Evolutionary conservation across 352 stramenopile genomes (phyloP).

Genomic region (Phytophthora meadii): DNA sequence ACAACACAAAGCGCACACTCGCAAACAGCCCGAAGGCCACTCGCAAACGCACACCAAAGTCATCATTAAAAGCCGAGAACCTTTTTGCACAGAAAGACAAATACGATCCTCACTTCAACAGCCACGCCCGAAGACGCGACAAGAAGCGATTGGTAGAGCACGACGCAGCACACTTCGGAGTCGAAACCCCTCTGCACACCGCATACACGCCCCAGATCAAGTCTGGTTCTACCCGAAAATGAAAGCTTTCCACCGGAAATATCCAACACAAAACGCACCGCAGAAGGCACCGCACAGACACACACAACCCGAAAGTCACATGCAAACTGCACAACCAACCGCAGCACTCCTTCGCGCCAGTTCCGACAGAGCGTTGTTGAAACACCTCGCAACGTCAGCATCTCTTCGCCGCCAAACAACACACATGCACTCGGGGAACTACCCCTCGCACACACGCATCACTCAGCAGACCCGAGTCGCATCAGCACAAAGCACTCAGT

Average conservation of each 20-base stretch:
- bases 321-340: neutral
- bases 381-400: conserved; percentile 6
- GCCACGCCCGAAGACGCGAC: conserved; percentile 1
- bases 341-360: conserved; percentile 6
- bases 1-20: neutral
- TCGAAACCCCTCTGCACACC: too few relatives aligned
- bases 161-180: too few relatives aligned
- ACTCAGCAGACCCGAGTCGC: neutral
- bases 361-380: conserved; percentile 11
- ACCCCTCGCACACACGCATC: neutral
- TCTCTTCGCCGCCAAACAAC: neutral
- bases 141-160: conserved; percentile 11
- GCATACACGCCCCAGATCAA: too few relatives aligned
- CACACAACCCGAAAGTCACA: too few relatives aligned
- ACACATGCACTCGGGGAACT: neutral
- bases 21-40: neutral
- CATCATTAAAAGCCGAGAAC: conserved; percentile 16
- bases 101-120: conserved; percentile 18
- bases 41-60: conserved; percentile 4
- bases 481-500: conserved; percentile 10
- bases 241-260: too few relatives aligned
- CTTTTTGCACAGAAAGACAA: conserved; percentile 12
- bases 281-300: too few relatives aligned
- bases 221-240: too few relatives aligned
- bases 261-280: too few relatives aligned